Evolutionary conservation across 306 rosid species (phyloP), one percentile per base, ranked within the genome.

Genomic region (Malus asiatica): DNA sequence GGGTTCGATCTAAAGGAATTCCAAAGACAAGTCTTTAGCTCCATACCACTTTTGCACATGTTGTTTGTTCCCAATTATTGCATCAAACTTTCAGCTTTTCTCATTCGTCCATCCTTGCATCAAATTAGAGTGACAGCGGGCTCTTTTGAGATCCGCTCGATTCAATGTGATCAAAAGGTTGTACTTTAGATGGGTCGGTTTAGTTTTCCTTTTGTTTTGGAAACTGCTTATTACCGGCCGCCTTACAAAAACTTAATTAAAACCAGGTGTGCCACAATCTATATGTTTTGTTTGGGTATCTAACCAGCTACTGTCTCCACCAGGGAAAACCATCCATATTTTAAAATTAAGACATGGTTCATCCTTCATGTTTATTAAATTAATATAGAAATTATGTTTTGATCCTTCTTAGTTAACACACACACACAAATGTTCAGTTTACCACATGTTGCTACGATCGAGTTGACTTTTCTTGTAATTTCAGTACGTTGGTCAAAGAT

Each of bases 21-120:
- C 29, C 62, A n/a, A 48, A 57, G 25, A 9, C 62, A 9, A 1
- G 27, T 20, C 62, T 10, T 57, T 3, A n/a, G 30, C 53, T 60
- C 79, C 66, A 35, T 20, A 29, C 42, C 63, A 69, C 77, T 76
- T 81, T 69, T 46, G 77, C 80, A 71, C 78, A 48, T 72, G 82
- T 8, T 57, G 25, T 19, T 72, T 22, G 40, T 58, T 32, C 44
- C 74, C 84, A 76, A 77, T 76, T 44, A 72, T 72, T 81, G 81
- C 78, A 55, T 29, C 40, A 42, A 16, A 51, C 45, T 71, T 61
- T 66, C 38, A 48, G 48, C 59, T 63, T 38, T 53, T 65, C 45
- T 32, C 25, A n/a, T 71, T 61, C n/a, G 20, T 52, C 81, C 16
- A 59, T 59, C 14, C 16, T 71, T 81, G 20, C 32, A 55, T 65